Conservation (phyloP, 495 filamentous ascomycete genomes). For the Tetracladium setigerum region DNA sequence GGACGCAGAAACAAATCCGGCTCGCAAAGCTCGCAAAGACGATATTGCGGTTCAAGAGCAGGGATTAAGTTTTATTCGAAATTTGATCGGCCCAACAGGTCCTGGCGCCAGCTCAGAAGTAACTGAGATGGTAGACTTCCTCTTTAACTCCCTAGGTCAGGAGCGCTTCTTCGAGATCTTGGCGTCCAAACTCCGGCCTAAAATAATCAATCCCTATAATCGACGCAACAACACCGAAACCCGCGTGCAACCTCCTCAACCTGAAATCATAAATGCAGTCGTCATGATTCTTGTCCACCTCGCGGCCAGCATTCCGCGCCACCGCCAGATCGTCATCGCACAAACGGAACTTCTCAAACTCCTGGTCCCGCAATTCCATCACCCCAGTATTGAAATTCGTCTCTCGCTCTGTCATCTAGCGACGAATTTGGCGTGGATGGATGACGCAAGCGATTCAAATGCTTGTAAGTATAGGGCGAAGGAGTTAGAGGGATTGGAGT, state of each 20-base stretch:
- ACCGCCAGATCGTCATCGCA: slow-evolving; percentile 57
- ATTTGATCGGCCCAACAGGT: slow-evolving; percentile 68
- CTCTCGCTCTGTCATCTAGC: slow-evolving; percentile 70
- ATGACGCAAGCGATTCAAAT: slow-evolving; percentile 56
- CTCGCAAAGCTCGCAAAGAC: slow-evolving; percentile 59
- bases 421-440: slow-evolving; percentile 74
- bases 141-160: slow-evolving; percentile 71
- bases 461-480: slow-evolving; percentile 55
- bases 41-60: slow-evolving; percentile 86
- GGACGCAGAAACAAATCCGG: slow-evolving; percentile 47
- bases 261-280: slow-evolving; percentile 67
- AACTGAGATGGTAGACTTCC: slow-evolving; percentile 73
- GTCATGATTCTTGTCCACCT: slow-evolving; percentile 78
- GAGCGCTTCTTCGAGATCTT: slow-evolving; percentile 70
- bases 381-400: slow-evolving; percentile 62
- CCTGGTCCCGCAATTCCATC: slow-evolving; percentile 67
- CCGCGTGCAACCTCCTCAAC: slow-evolving; percentile 45
- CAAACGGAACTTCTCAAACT: slow-evolving; percentile 50
- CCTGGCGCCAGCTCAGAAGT: slow-evolving; percentile 61
- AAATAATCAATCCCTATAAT: slow-evolving; percentile 37
- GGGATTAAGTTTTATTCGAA: slow-evolving; percentile 77
- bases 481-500: slow-evolving; percentile 64
- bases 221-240: slow-evolving; percentile 28
- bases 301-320: slow-evolving; percentile 66
- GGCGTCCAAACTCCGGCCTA: slow-evolving; percentile 59